Percentiles rank a stretch among this genome's conserved stretches.
Conservation (phyloP, 1,284 basidiomycete genomes). For the Sanguinoderma infundibulare region DNA sequence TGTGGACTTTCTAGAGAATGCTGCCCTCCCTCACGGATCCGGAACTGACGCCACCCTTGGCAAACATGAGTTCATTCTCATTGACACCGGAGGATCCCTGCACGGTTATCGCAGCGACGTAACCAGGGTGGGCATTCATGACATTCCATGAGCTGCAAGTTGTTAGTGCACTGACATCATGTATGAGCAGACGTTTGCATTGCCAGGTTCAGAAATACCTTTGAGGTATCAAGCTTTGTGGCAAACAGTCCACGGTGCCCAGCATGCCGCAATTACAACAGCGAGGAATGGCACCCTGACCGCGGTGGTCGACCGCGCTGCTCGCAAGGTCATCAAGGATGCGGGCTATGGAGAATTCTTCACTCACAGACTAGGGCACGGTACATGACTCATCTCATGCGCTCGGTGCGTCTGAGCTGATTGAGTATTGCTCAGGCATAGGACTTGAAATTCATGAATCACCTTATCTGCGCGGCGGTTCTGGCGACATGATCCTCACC, state of each 20-base stretch:
- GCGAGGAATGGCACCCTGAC: conserved; percentile 58
- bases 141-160: not conserved
- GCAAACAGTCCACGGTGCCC: conserved; percentile 70
- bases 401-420: not conserved
- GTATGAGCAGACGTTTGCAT: conserved; percentile 77
- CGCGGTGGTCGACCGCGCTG: conserved; percentile 65
- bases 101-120: conserved; percentile 81
- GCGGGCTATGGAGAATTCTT: conserved; percentile 66
- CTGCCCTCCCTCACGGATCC: conserved; percentile 83
- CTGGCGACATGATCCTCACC: conserved; percentile 54
- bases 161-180: not conserved
- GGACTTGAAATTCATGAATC: conserved; percentile 83
- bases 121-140: conserved; percentile 57
- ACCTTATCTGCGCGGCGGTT: conserved; percentile 80
- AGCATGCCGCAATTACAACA: conserved; percentile 54
- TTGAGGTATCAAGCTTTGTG: conserved; percentile 63
- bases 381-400: too few relatives aligned
- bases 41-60: conserved; percentile 69
- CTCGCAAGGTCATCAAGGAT: conserved; percentile 56
- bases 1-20: conserved; percentile 62
- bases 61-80: conserved; percentile 70
- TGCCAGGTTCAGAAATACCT: conserved; percentile 61
- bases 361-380: conserved; percentile 83
- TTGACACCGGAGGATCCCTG: conserved; percentile 75
- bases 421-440: conserved; percentile 58